A percentile compares a stretch with the other conserved stretches of the same genome.
phyloP scores from a whole-genome alignment of 2,329 filamentous ascomycete genomes.

The Gliomastix tumulicola region DNA sequence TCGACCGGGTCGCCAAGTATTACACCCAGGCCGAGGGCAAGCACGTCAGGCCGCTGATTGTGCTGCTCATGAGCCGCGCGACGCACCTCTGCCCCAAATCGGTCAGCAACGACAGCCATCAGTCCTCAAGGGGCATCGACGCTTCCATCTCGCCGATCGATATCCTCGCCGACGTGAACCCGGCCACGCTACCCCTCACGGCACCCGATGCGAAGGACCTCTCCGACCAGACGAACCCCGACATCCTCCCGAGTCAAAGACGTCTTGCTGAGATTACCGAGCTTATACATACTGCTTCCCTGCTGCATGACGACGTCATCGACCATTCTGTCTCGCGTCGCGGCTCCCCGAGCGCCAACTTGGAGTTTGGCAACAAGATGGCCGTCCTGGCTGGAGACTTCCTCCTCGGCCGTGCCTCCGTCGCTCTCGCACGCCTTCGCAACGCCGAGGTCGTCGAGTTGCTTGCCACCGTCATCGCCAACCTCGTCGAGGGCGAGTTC shows the following conservation, averaged over 20 bases:
- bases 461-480: constrained; percentile 92
- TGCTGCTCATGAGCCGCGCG: constrained; percentile 92
- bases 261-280: constrained; percentile 95
- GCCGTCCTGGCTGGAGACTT: constrained; percentile 97
- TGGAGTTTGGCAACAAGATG: constrained; percentile 99
- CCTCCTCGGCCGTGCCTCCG: constrained; percentile 83
- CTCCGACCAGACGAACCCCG: constrained; percentile 34
- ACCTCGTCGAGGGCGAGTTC: constrained; percentile 96
- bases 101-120: constrained; percentile 23
- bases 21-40: constrained; percentile 97
- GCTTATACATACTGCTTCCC: constrained; percentile 91
- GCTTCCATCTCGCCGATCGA: constrained; percentile 45
- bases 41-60: constrained; percentile 88
- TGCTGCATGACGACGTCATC: constrained; percentile 97
- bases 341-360: constrained; percentile 80
- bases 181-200: constrained; percentile 42
- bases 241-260: constrained; percentile 88
- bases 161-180: constrained; percentile 76
- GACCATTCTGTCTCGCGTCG: constrained; percentile 84
- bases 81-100: constrained; percentile 70
- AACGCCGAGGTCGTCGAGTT: constrained; percentile 94
- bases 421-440: constrained; percentile 81
- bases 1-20: constrained; percentile 95
- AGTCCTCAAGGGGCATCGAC: constrained; percentile 41
- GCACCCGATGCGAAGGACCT: constrained; percentile 28